These are phyloP conservation scores for Backusella morwellensis DNA, from an alignment of 192 early-diverging fungal species.

Conservation along the genomic window DNA sequence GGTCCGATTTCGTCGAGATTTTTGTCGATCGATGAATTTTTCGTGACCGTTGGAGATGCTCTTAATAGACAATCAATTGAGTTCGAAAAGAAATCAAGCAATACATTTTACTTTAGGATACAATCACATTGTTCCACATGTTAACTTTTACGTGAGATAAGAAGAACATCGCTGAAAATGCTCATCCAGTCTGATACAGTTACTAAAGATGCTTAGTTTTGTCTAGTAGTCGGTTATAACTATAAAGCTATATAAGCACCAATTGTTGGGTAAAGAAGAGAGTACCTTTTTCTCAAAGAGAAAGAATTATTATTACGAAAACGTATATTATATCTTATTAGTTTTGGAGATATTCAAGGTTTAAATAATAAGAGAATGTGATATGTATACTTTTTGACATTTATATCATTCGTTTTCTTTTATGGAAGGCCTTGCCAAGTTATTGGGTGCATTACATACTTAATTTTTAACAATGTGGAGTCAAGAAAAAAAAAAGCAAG, in stretches of 20 bases:
- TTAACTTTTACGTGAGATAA: not conserved
- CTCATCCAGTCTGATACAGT: too few relatives aligned
- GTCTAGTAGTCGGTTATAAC: too few relatives aligned
- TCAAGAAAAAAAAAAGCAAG: not conserved
- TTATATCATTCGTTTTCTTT: not conserved
- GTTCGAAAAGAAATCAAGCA: not conserved
- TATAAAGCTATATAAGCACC: too few relatives aligned
- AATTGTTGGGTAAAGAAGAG: not conserved
- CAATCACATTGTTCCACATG: not conserved
- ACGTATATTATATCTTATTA: not conserved
- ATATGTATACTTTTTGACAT: not conserved
- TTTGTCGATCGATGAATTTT: too few relatives aligned
- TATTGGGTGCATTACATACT: not conserved
- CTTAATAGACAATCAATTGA: not conserved
- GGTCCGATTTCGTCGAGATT: too few relatives aligned
- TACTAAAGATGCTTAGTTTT: too few relatives aligned
- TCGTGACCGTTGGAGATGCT: too few relatives aligned
- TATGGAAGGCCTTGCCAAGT: not conserved
- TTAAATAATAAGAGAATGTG: too few relatives aligned
- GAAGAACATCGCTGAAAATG: not conserved
- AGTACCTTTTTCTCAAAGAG: not conserved
- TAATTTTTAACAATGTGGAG: not conserved
- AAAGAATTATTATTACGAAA: not conserved
- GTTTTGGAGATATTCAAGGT: not conserved
- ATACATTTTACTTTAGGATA: not conserved